Evolutionary conservation across 2,329 filamentous ascomycete genomes (phyloP).

Genomic region (Scedosporium minutisporum): DNA sequence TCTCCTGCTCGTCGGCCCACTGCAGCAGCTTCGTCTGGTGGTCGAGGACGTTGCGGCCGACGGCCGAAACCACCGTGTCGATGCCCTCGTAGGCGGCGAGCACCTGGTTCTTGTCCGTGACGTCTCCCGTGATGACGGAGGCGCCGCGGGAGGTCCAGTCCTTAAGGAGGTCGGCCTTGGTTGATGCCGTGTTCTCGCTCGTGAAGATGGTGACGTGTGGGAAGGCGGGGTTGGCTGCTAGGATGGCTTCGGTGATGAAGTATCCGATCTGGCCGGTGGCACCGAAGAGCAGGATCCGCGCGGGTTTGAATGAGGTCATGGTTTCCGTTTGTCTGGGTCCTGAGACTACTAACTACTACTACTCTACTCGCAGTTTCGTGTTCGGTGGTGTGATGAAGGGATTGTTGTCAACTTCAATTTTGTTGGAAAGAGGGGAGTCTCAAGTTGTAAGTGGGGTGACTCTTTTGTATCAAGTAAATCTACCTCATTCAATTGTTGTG

Average conservation of each 20-base stretch:
- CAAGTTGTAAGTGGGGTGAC: too few species aligned
- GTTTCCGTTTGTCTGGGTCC: not conserved
- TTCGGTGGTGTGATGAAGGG: not conserved
- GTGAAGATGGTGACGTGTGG: conserved; percentile 25
- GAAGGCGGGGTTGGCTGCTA: conserved; percentile 23
- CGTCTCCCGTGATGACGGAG: conserved; percentile 4
- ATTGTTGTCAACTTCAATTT: not conserved
- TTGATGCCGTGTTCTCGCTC: not conserved
- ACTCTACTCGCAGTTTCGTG: not conserved
- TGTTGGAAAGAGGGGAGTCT: not conserved
- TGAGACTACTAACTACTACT: not conserved
- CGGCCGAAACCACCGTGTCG: conserved; percentile 56
- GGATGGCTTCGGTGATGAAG: conserved; percentile 28
- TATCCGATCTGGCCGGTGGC: conserved; percentile 31
- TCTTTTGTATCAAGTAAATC: too few species aligned
- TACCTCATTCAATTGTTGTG: too few species aligned
- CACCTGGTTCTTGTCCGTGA: conserved; percentile 6
- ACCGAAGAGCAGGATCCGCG: conserved; percentile 20
- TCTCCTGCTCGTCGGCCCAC: conserved; percentile 41
- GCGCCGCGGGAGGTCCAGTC: conserved; percentile 1
- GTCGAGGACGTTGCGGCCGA: conserved; percentile 54
- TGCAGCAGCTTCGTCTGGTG: conserved; percentile 52
- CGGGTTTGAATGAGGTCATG: conserved; percentile 3
- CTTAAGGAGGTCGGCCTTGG: conserved; percentile 3
- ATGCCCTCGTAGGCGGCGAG: conserved; percentile 28